phyloP scores from a whole-genome alignment of 345 rosid species.

The Dovyalis caffra region DNA sequence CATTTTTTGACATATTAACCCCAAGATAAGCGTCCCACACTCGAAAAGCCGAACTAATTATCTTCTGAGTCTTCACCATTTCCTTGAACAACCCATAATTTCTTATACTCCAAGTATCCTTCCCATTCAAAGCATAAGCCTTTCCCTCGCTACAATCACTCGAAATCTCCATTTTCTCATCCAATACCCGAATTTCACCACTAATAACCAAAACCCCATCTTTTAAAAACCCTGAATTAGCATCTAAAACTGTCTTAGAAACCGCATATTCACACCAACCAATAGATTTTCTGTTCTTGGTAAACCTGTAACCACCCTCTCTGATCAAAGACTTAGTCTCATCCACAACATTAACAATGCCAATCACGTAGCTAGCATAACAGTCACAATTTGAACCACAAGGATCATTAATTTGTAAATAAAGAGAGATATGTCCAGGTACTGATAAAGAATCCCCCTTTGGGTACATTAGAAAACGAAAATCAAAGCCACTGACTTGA shows the following conservation, averaged over 20 bases:
- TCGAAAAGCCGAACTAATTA: constrained; percentile 11
- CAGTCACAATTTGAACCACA: neutral
- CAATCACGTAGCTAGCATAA: constrained; percentile 2
- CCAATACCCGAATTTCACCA: constrained; percentile 7
- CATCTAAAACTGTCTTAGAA: neutral
- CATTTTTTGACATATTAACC: constrained; percentile 2
- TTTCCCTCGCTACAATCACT: neutral
- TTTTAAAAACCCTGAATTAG: constrained; percentile 5
- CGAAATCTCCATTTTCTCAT: neutral
- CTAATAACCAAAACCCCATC: neutral
- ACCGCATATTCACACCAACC: constrained; percentile 16
- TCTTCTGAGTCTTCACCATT: constrained; percentile 14
- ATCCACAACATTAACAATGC: constrained; percentile 8
- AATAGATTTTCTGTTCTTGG: constrained; percentile 1
- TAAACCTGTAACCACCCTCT: constrained; percentile 8
- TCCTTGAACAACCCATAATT: constrained; percentile 16
- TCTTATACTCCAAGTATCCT: constrained; percentile 13
- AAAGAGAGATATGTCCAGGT: constrained; percentile 15
- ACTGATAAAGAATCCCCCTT: constrained; percentile 11
- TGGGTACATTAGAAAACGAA: constrained; percentile 12
- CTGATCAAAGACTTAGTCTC: neutral
- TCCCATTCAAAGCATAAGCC: constrained; percentile 13
- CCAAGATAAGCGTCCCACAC: constrained; percentile 14
- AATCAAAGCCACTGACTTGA: constrained; percentile 19
- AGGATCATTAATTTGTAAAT: constrained; percentile 10